These are phyloP conservation scores for Brassica juncea DNA, from an alignment of 345 rosid species.

Conservation along the genomic window DNA sequence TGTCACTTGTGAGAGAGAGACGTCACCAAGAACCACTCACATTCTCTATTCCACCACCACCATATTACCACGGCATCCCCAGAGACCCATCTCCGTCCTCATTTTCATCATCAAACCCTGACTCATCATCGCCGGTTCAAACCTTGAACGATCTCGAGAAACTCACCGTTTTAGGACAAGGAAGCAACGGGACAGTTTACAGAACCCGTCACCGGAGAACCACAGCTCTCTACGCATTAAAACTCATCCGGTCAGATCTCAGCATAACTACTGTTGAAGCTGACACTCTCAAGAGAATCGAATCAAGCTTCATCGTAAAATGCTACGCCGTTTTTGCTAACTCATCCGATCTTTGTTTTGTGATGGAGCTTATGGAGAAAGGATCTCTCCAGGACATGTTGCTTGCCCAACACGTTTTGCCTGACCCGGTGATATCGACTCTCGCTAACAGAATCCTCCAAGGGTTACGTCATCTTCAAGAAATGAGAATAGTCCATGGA, in stretches of 20 bases:
- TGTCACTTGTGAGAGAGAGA: conserved; percentile 65
- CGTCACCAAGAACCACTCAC: conserved; percentile 58
- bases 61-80: conserved; percentile 19
- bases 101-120: conserved; percentile 32
- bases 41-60: conserved; percentile 54
- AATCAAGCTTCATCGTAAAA: conserved; percentile 54
- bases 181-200: conserved; percentile 62
- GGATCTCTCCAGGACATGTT: conserved; percentile 52
- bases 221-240: conserved; percentile 48
- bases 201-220: conserved; percentile 51
- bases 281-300: conserved; percentile 53
- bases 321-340: conserved; percentile 49
- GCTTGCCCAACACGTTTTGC: conserved; percentile 19
- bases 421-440: conserved; percentile 43
- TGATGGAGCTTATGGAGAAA: conserved; percentile 69
- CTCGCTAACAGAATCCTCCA: conserved; percentile 45
- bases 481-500: conserved; percentile 58
- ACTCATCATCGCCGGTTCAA: conserved; percentile 47
- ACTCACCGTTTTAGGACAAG: conserved; percentile 57
- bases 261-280: conserved; percentile 43
- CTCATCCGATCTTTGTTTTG: conserved; percentile 47
- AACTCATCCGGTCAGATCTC: conserved; percentile 49
- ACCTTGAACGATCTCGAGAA: conserved; percentile 52
- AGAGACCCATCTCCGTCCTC: conserved; percentile 4
- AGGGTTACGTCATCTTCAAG: conserved; percentile 57